Evolutionary conservation across 129 eudicot species (phyloP), one percentile per base, ranked within the genome.

Genomic region (Flaveria brownii): DNA sequence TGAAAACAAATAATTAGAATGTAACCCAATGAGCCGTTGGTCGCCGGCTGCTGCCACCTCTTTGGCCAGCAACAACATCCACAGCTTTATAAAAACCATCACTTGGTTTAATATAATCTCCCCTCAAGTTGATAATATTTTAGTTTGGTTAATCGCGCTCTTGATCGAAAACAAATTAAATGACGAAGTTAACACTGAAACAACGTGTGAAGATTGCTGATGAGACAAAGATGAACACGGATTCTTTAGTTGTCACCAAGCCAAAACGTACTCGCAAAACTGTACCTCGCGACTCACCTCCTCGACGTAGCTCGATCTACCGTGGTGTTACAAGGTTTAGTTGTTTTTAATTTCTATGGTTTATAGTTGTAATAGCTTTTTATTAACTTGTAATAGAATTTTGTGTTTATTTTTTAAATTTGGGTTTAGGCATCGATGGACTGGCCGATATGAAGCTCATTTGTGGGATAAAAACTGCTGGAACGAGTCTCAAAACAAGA

Each of bases 401-500:
- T 52, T 45, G 3, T 25, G 56, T 25, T 8, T 54, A 23, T 11
- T 42, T 5, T 4, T 2, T 71, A 17, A 16, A 51, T 36, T 45
- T 60, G 41, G 59, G 20, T 55, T 60, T 64, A 91, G 97, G 82
- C 97, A 91, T 76, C 82, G 97, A 39, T 91, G 97, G 97, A 91
- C 97, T 0, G 97, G 97, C 10, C 79, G 97, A 71, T 91, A 86
- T 30, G 97, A 91, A 87, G 97, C 96, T 71, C 96, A 89, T 81
- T 84, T 89, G 67, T 89, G 96, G 96, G 96, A 89, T 45, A 89
- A 89, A 81, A 85, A 88, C 73, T 88, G 97, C 78, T 91, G 97
- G 97, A 91, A 88, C 76, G 92, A 91, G 77, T 76, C 92, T 22
- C 97, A 91, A 64, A 91, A 88, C 77, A 91, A 91, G 86, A 91